Conservation (phyloP, 2,329 filamentous ascomycete genomes). For the Beauveria medogensis region DNA sequence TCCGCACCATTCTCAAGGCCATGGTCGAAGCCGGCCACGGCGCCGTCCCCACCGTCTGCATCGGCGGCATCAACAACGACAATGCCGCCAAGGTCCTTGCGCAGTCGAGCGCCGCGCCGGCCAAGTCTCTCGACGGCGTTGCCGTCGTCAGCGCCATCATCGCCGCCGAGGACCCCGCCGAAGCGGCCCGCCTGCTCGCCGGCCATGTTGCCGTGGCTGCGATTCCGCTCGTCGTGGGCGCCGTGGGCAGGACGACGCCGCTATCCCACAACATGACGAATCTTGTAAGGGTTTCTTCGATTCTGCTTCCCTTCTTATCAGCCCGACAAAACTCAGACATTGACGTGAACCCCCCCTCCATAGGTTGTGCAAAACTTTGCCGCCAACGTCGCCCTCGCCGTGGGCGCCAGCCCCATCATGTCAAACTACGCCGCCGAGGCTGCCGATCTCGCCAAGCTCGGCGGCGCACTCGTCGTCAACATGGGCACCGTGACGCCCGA, state of each 20-base stretch:
- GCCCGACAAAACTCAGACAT: no score
- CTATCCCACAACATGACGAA: constrained; percentile 98
- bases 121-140: constrained; percentile 66
- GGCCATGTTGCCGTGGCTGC: constrained; percentile 40
- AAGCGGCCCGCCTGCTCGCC: constrained; percentile 52
- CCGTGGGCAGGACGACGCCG: constrained; percentile 56
- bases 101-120: constrained; percentile 45
- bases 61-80: constrained; percentile 74
- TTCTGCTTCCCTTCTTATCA: no score
- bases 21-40: constrained; percentile 42
- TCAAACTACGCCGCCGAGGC: constrained; percentile 80
- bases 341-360: neutral
- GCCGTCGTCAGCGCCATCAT: constrained; percentile 89
- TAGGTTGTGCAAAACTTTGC: constrained; percentile 84
- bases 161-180: constrained; percentile 57
- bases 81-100: constrained; percentile 70
- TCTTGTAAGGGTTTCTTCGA: constrained; percentile 35
- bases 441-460: constrained; percentile 65
- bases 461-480: constrained; percentile 78
- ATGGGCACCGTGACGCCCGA: constrained; percentile 87
- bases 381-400: constrained; percentile 77
- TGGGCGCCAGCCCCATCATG: constrained; percentile 92
- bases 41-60: constrained; percentile 63
- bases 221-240: constrained; percentile 42
- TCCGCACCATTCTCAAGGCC: constrained; percentile 43